Conservation (phyloP, 1,139 yeast species). For the Suhomyces coccinellae region DNA sequence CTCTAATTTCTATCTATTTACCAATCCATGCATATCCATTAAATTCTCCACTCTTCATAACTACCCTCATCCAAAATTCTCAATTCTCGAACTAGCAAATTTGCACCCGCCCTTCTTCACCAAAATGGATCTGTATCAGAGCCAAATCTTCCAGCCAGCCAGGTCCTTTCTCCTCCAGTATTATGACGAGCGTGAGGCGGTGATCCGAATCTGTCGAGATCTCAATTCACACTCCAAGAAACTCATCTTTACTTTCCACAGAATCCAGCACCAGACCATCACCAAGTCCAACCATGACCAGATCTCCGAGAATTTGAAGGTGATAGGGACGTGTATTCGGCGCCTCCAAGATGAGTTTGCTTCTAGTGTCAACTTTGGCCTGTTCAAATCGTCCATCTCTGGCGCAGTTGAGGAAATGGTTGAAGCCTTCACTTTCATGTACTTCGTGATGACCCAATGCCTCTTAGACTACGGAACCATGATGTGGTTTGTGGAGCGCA, state of each 20-base stretch:
- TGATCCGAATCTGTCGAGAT: constrained; percentile 38
- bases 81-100: not conserved
- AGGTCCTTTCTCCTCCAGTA: constrained; percentile 13
- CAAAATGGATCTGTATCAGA: not conserved
- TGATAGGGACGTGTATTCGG: constrained; percentile 16
- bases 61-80: not conserved
- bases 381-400: constrained; percentile 25
- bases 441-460: constrained; percentile 21
- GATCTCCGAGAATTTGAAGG: constrained; percentile 17
- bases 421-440: constrained; percentile 39
- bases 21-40: too few species aligned
- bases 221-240: constrained; percentile 41
- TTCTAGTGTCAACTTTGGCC: constrained; percentile 16
- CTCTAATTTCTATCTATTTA: too few species aligned
- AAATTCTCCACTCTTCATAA: not conserved
- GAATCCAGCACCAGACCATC: constrained; percentile 19
- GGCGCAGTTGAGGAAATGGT: constrained; percentile 38
- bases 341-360: constrained; percentile 1
- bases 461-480: constrained; percentile 22
- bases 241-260: constrained; percentile 38
- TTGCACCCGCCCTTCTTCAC: not conserved
- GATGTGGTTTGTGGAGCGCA: constrained; percentile 13
- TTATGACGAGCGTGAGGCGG: constrained; percentile 37
- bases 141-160: constrained; percentile 17
- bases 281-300: constrained; percentile 14